Percentiles rank a stretch among this genome's conserved stretches.
Evolutionary conservation across 192 early-diverging fungal genomes (phyloP).

Genomic region (Mortierella claussenii): DNA sequence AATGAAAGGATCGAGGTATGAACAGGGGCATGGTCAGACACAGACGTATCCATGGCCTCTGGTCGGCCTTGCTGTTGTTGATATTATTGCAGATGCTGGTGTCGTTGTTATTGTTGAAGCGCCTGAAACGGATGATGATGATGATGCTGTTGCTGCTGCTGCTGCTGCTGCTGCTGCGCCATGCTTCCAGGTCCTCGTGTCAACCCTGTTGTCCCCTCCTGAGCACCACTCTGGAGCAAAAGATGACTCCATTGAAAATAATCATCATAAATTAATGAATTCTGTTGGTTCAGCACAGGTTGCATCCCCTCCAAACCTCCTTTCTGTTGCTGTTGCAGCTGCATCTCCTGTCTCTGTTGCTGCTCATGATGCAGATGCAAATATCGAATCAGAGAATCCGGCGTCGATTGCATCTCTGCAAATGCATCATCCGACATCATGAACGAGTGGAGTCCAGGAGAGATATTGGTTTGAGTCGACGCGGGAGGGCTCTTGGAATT

Average conservation of each 20-base stretch:
- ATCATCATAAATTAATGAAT: conserved; percentile 47
- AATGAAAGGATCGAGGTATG: conserved; percentile 22
- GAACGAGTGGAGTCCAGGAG: conserved; percentile 29
- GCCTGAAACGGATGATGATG: conserved; percentile 19
- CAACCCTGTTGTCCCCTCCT: no score
- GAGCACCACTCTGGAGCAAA: neutral
- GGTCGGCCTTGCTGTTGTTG: conserved; percentile 6
- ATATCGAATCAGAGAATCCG: conserved; percentile 32
- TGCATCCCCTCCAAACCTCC: no score
- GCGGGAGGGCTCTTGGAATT: conserved; percentile 27
- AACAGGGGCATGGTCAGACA: neutral
- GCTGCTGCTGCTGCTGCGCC: conserved; percentile 4
- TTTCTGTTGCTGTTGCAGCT: conserved; percentile 29
- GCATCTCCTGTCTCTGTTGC: conserved; percentile 26
- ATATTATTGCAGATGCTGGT: conserved; percentile 32
- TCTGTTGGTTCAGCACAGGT: conserved; percentile 44
- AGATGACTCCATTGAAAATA: conserved; percentile 38
- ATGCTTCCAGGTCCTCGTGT: neutral
- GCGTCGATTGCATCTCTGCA: conserved; percentile 31
- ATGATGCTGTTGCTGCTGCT: conserved; percentile 14
- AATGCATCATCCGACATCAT: conserved; percentile 49
- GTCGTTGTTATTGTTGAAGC: conserved; percentile 30
- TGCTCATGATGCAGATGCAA: conserved; percentile 43
- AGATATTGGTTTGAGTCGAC: conserved; percentile 18
- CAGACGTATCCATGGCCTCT: conserved; percentile 22